These are phyloP conservation scores for Lactarius psammicola DNA, from an alignment of 768 basidiomycete species.

Conservation along the genomic window DNA sequence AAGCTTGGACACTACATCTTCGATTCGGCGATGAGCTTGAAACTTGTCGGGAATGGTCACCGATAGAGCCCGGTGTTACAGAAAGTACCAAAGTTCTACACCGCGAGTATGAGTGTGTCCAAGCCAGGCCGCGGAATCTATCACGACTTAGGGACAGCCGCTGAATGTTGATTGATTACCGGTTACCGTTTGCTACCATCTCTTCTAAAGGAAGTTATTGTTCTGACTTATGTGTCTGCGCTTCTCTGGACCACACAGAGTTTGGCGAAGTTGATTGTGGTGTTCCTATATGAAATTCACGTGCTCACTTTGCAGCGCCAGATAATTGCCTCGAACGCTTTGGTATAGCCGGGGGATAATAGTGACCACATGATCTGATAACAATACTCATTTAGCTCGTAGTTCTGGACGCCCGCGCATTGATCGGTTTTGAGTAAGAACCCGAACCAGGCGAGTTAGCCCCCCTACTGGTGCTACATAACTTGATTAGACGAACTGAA, in stretches of 20 bases:
- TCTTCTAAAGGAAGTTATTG: background rate
- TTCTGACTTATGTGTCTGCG: background rate
- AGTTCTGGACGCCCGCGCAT: background rate
- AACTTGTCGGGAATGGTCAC: background rate
- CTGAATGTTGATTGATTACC: background rate
- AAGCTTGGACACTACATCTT: background rate
- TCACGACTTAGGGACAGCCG: background rate
- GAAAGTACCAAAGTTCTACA: background rate
- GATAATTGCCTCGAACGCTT: background rate
- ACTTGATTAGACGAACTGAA: background rate
- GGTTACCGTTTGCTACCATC: background rate
- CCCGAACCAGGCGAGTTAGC: background rate
- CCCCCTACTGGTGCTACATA: background rate
- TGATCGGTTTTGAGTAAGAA: conserved; percentile 5
- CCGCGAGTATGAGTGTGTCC: background rate
- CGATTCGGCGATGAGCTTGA: background rate
- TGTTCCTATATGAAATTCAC: background rate
- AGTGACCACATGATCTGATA: background rate
- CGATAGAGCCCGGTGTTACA: background rate
- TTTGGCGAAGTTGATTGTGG: background rate
- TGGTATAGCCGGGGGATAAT: background rate
- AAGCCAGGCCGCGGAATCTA: background rate
- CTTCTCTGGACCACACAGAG: background rate
- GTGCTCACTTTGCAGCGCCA: background rate
- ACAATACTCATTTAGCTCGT: background rate